A percentile compares a stretch with the other conserved stretches of the same genome.
Conservation (phyloP, 805 yeast genomes). For the Starmerella stigmatis region DNA sequence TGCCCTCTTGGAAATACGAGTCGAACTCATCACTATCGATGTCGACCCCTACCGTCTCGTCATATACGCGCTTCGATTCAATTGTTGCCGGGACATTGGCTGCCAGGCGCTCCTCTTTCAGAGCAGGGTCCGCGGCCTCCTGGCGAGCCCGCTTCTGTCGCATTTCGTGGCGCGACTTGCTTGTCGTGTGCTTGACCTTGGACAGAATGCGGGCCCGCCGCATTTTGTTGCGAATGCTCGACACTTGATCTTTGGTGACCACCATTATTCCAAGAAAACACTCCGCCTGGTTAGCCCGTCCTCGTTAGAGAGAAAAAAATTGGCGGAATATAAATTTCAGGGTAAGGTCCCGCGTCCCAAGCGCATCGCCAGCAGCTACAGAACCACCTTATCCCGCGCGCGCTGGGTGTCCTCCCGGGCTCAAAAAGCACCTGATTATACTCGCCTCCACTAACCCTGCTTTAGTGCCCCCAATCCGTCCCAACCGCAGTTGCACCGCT, state of each 20-base stretch:
- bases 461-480: background rate
- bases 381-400: too few species aligned
- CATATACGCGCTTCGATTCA: slow-evolving; percentile 73
- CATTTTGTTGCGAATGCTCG: slow-evolving; percentile 60
- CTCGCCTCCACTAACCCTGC: background rate
- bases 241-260: slow-evolving; percentile 24
- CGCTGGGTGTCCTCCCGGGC: too few species aligned
- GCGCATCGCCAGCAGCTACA: background rate
- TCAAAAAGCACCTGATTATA: too few species aligned
- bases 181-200: slow-evolving; percentile 59
- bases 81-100: slow-evolving; percentile 73
- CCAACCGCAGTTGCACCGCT: too few species aligned
- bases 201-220: slow-evolving; percentile 71
- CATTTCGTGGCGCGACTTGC: slow-evolving; percentile 63
- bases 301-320: background rate
- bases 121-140: slow-evolving; percentile 72
- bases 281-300: too few species aligned
- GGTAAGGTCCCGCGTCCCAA: slow-evolving; percentile 2
- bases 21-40: slow-evolving; percentile 46
- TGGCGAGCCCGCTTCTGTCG: slow-evolving; percentile 79
- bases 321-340: background rate
- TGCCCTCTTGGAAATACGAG: slow-evolving; percentile 41
- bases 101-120: slow-evolving; percentile 66
- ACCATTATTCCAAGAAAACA: slow-evolving; percentile 16
- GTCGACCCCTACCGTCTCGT: slow-evolving; percentile 57